Conservation (phyloP, 2,329 filamentous ascomycete genomes). For the Arthrobotrys sinensis region DNA sequence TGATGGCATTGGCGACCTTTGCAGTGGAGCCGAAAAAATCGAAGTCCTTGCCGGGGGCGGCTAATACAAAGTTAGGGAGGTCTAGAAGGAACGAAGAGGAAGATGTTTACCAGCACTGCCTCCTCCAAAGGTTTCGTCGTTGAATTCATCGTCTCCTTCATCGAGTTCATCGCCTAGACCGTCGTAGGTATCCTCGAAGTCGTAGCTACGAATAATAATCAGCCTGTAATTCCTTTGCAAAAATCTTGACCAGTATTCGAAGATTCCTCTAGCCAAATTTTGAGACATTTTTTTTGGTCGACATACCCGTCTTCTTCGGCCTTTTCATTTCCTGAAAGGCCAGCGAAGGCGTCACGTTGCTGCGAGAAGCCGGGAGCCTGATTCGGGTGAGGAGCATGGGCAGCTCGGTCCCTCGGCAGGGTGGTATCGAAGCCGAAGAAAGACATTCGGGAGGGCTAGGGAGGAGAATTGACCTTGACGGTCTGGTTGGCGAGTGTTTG, state of each 20-base stretch:
- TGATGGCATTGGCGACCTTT: conserved; percentile 85
- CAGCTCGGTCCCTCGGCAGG: conserved; percentile 74
- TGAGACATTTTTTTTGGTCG: background rate
- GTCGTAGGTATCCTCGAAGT: conserved; percentile 98
- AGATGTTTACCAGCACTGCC: conserved; percentile 69
- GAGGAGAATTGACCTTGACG: conserved; percentile 26
- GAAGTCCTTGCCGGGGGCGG: conserved; percentile 82
- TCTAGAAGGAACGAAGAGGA: background rate
- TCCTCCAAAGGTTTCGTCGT: conserved; percentile 91
- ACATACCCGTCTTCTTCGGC: conserved; percentile 71
- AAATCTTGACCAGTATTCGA: conserved; percentile 47
- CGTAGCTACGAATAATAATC: conserved; percentile 71
- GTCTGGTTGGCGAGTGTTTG: conserved; percentile 2
- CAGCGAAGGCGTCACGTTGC: conserved; percentile 87
- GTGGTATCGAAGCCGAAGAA: conserved; percentile 86
- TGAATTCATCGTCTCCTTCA: conserved; percentile 93
- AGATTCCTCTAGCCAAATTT: conserved; percentile 66
- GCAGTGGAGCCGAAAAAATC: conserved; percentile 97
- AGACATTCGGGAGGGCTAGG: conserved; percentile 75
- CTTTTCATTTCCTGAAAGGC: conserved; percentile 78
- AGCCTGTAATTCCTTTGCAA: conserved; percentile 22
- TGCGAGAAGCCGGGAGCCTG: conserved; percentile 86
- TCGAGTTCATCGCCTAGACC: conserved; percentile 91
- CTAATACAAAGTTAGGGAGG: conserved; percentile 12
- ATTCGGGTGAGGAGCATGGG: conserved; percentile 72